These are phyloP conservation scores for Boletus rufocinnamomeus DNA, from an alignment of 768 basidiomycete species.

Conservation along the genomic window DNA sequence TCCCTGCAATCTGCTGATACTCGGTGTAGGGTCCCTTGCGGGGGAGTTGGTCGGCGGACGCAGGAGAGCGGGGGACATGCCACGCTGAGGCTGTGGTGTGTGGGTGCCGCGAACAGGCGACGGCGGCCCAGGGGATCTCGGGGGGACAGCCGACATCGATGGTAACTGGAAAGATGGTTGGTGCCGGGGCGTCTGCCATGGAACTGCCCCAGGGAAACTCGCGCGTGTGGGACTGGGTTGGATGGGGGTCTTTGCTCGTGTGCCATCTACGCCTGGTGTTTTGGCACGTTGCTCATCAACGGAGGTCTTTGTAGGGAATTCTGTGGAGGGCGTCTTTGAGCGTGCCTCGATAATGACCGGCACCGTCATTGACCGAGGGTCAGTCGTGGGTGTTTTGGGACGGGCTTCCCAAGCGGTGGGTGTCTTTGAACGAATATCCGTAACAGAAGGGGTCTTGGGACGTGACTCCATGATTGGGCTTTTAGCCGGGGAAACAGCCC, in stretches of 20 bases:
- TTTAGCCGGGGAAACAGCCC: constrained; percentile 14
- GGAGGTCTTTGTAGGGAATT: constrained; percentile 14
- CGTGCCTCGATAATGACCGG: constrained; percentile 16
- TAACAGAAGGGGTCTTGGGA: constrained; percentile 20
- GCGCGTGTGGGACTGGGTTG: constrained; percentile 20
- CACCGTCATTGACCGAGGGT: constrained; percentile 15
- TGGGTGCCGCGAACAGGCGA: constrained; percentile 45
- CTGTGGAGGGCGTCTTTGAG: constrained; percentile 22
- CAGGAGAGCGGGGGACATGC: constrained; percentile 60
- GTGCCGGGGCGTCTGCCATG: constrained; percentile 29
- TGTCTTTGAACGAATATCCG: constrained; percentile 26
- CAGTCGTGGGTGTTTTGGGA: constrained; percentile 25
- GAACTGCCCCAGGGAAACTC: constrained; percentile 18
- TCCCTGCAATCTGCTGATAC: constrained; percentile 78
- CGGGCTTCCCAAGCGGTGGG: constrained; percentile 19
- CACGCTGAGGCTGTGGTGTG: constrained; percentile 42
- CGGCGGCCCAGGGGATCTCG: constrained; percentile 33
- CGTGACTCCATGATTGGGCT: constrained; percentile 20
- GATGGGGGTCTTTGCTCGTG: constrained; percentile 18
- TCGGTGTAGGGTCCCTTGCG: constrained; percentile 76
- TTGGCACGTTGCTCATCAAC: constrained; percentile 26
- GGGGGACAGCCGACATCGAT: constrained; percentile 29
- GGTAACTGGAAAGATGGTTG: constrained; percentile 37
- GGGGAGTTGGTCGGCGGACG: constrained; percentile 42
- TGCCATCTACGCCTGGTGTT: constrained; percentile 20